Base-by-base conservation (phyloP, 1,284 basidiomycete genomes). In the Wallemia hederae region DNA sequence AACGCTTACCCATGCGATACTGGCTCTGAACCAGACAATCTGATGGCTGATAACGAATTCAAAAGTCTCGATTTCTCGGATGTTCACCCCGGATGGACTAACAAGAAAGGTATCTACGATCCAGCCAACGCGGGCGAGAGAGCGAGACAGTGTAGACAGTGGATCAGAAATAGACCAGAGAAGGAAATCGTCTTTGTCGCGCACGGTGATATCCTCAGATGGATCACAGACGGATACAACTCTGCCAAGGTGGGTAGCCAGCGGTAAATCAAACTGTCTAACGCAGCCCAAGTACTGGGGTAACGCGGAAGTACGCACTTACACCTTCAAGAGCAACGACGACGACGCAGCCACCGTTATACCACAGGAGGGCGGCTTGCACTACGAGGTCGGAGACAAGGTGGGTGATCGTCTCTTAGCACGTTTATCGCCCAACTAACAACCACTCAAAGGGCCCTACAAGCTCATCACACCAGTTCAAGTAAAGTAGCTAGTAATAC, bases 181-280 rank as follows among this genome's bases (percentile, higher is more conserved):
- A 58, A 64, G 33, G 68, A 70, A 64, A 72, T 73, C 62, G 71
- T 73, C 26, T 67, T 72, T 31, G 70, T 72, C 3, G 70, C 71
- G 3, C 72, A 72, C 62, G 71, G 72, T 0, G 71, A 72, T 60
- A 70, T 72, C 25, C 61, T 72, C 27, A 64, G 71, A 31, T 64
- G 65, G 62, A 63, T 72, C 28, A 68, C 66, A 1, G 68, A 71
- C 33, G 67, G 68, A 0, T 26, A 67, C 25, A 64, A 68, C 59
- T 66, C 65, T 1, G 61, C 61, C 1, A 61, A 67, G 58, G 68
- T 68, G 62, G 65, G 69, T 60, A 15, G 57, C 24, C 11, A 26
- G n/a, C 17, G 27, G 17, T 19, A 14, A 27, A 63, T 49, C 33
- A 24, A 26, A 24, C n/a, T 24, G 5, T 22, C 59, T 17, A 25